These are phyloP conservation scores for Nitzschia inconspicua DNA, from an alignment of 108 stramenopile genomes.

Conservation along the genomic window DNA sequence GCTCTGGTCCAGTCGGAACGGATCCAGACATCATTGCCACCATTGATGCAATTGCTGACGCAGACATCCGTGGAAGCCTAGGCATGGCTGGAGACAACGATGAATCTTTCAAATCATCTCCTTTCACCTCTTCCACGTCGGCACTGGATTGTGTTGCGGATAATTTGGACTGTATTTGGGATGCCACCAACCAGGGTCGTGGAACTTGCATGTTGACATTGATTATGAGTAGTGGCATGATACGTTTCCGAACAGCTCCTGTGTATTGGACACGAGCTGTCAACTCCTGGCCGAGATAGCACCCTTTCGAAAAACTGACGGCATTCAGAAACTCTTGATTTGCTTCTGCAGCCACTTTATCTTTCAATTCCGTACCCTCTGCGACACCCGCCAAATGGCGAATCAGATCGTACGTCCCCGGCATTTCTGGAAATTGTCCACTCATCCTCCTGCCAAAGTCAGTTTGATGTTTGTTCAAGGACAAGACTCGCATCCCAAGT, in stretches of 20 bases:
- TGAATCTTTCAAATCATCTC: neutral
- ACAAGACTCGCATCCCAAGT: conserved; percentile 71
- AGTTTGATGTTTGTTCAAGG: conserved; percentile 27
- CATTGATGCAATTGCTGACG: conserved; percentile 58
- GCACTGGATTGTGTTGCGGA: conserved; percentile 4
- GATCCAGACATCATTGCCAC: conserved; percentile 72
- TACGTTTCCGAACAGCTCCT: conserved; percentile 89
- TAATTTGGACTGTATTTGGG: conserved; percentile 37
- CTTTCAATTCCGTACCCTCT: conserved; percentile 76
- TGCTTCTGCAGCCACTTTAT: conserved; percentile 85
- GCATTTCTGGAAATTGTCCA: conserved; percentile 45
- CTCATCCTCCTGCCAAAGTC: conserved; percentile 18
- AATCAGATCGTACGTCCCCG: conserved; percentile 67
- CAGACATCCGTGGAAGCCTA: conserved; percentile 67
- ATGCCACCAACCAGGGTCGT: conserved; percentile 70
- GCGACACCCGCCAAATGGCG: conserved; percentile 79
- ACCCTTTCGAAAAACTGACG: conserved; percentile 93
- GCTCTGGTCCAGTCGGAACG: conserved; percentile 20
- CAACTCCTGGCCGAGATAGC: conserved; percentile 98
- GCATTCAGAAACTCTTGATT: conserved; percentile 92
- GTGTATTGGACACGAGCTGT: conserved; percentile 93
- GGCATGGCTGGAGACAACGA: conserved; percentile 19
- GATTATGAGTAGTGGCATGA: conserved; percentile 81
- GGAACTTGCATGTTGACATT: conserved; percentile 72
- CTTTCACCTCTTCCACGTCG: conserved; percentile 29